Conservation (phyloP, 805 yeast genomes). For the Isabelozyma rhagii region DNA sequence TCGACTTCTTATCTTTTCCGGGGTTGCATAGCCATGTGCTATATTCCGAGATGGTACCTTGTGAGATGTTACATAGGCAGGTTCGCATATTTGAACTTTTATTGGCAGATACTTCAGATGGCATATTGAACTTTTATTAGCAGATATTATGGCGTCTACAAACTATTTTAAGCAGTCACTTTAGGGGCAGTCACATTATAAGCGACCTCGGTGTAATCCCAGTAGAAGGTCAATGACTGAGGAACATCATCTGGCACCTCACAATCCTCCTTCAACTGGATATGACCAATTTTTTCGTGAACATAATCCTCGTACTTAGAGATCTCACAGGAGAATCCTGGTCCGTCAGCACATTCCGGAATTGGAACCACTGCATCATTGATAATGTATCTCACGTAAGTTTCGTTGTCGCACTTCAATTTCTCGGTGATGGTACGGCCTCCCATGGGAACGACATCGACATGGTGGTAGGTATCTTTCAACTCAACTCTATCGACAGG, state of each 20-base stretch:
- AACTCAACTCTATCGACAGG: conserved; percentile 30
- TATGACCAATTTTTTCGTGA: conserved; percentile 6
- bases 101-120: background rate
- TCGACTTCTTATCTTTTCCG: no score
- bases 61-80: no score
- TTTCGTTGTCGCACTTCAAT: conserved; percentile 37
- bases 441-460: conserved; percentile 57
- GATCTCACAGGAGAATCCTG: conserved; percentile 45
- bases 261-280: conserved; percentile 11
- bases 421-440: conserved; percentile 52
- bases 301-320: conserved; percentile 7
- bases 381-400: conserved; percentile 46
- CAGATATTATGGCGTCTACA: no score
- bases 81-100: no score
- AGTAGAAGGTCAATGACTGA: conserved; percentile 16
- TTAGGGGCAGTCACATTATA: conserved; percentile 4
- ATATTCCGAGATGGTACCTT: no score
- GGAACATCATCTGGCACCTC: conserved; percentile 8
- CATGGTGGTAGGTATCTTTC: conserved; percentile 19
- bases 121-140: background rate
- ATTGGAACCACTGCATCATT: conserved; percentile 57
- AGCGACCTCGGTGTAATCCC: conserved; percentile 17
- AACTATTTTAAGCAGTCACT: background rate
- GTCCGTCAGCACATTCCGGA: conserved; percentile 48
- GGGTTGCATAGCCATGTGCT: no score